Base-by-base conservation (phyloP, 805 yeast species). In the Candida easanensis region DNA sequence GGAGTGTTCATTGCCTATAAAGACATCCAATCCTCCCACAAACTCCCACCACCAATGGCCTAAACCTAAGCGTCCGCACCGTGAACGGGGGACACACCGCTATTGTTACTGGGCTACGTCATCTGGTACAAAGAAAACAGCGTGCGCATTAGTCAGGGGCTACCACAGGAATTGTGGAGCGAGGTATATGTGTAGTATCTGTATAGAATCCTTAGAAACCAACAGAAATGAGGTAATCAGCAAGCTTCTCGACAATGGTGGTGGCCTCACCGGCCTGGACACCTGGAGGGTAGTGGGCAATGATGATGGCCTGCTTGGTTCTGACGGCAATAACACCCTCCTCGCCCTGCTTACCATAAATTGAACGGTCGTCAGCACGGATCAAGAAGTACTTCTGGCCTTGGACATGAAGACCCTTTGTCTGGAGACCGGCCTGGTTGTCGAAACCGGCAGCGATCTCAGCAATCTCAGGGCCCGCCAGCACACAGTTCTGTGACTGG, bases 231-330 rank as follows among this genome's bases (percentile, higher is more conserved):
- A 93, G 77, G 62, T 93, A 90, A 64, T 93, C 98, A 36, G 96
- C 98, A 71, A 93, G 76, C 61, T 88, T 91, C 67, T 93, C 99
- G 44, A 91, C 96, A 51, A 90, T 86, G 59, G 84, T 80, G 46
- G 97, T 86, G 41, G 98, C 98, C 63, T 88, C 96, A 56, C 96
- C 97, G 25, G 98, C 88, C 65, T 83, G 91, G 36, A 87, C 84
- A 43, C 90, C 90, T 11, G 86, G 79, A 14, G 95, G 93, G 63
- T 93, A 93, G 66, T 93, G 98, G n/a, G 93, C 97, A 56, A 93
- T 70, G 61, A 93, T 69, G 44, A 93, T 80, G 23, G 97, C 89
- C 69, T 91, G 98, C 62, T 81, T 87, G 43, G 98, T 89, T 75
- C 96, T 86, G 36, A 91, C 97, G 52, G 88, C 84, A 52, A 93